Base-by-base conservation (phyloP, 768 basidiomycete species). In the Russula brevipes region DNA sequence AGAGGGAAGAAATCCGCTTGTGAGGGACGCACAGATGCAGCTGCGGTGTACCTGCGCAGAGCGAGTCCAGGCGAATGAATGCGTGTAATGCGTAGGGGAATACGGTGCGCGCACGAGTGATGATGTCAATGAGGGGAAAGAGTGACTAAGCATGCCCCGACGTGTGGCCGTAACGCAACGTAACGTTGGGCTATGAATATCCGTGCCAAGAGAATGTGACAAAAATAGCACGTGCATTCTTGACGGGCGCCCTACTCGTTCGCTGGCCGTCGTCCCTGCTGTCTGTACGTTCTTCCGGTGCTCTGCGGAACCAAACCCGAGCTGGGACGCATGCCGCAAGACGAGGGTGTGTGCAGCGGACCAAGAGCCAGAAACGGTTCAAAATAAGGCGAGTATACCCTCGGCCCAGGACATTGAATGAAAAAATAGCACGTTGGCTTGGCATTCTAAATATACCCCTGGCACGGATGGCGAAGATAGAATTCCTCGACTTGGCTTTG, bases 371-470 rank as follows among this genome's bases (percentile, higher is more conserved):
- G 41, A 16, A 14, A 16, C 12, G 41, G 41, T 14, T 14, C 4
- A 11, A 39, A 16, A 42, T 14, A 14, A 42, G 41, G 41, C 11
- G 11, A 16, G 41, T 14, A 12, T 4, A 1, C 11, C 4, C 11
- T 42, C 38, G 11, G 41, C 4, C 12, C 41, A 5, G 14, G 41
- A 11, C 41, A 1, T 44, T 3, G 19, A 19, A 19, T 5, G 33
- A 61, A 67, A 41, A 66, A 68, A 68, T 68, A 68, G 67, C 49
- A 49, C 61, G 35, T 66, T 61, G 60, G 60, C 67, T 68, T 68
- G 67, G 67, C 67, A 51, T 68, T 66, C 67, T 68, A 68, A 46
- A 66, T 62, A 66, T 68, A 66, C 59, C 55, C 55, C 17, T 64
- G 42, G 65, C 60, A 66, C 49, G 57, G 57, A 66, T 54, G 38